Evolutionary conservation across 169 alveolate genomes (phyloP).

Genomic region (Plasmodium vivax): DNA sequence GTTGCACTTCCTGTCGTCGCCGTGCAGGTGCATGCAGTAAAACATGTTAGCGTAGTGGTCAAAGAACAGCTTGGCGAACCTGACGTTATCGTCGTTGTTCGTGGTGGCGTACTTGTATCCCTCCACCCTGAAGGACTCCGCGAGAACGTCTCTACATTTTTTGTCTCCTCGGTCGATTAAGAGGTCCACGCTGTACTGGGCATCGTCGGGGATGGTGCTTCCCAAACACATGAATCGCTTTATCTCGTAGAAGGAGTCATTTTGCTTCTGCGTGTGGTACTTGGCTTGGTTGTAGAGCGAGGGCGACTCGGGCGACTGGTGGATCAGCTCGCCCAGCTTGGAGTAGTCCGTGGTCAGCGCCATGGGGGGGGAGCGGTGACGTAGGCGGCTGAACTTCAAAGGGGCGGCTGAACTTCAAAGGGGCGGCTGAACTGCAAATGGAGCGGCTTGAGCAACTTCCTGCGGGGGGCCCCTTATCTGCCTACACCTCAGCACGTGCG

Average conservation of each 20-base stretch:
- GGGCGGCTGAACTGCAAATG: too few relatives aligned
- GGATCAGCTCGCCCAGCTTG: conserved; percentile 11
- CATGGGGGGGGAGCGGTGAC: background rate
- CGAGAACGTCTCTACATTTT: conserved; percentile 15
- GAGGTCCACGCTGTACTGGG: conserved; percentile 3
- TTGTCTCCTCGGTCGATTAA: conserved; percentile 27
- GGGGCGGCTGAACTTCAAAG: too few relatives aligned
- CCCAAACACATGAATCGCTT: conserved; percentile 68
- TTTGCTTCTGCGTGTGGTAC: conserved; percentile 69
- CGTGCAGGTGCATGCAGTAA: conserved; percentile 67
- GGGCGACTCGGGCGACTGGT: conserved; percentile 27
- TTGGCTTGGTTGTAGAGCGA: conserved; percentile 42
- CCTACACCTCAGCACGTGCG: too few relatives aligned
- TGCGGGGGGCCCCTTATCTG: background rate
- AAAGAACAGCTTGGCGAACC: conserved; percentile 25
- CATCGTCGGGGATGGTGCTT: conserved; percentile 32
- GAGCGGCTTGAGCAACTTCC: background rate
- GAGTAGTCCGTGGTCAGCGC: conserved; percentile 24
- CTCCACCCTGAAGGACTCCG: conserved; percentile 17
- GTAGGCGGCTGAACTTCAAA: too few relatives aligned
- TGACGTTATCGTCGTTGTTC: conserved; percentile 30
- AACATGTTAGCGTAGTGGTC: conserved; percentile 52
- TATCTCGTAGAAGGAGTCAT: conserved; percentile 48
- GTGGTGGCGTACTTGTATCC: conserved; percentile 59
- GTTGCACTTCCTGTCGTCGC: conserved; percentile 61